These are phyloP conservation scores for Termitomyces titanicus DNA, from an alignment of 768 basidiomycete genomes.

Conservation along the genomic window DNA sequence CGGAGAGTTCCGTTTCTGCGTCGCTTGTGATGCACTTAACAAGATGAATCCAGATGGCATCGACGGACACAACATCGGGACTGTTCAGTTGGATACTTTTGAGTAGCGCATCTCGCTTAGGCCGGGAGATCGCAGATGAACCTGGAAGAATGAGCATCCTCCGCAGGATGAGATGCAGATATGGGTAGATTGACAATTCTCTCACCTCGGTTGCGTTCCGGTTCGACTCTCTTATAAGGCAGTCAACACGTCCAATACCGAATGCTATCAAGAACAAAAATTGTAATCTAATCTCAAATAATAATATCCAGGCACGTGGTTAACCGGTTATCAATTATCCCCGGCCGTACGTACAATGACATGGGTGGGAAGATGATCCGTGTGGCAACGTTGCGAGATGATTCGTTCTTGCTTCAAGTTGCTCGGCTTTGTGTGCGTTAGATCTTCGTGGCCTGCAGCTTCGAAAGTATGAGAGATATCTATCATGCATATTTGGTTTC, in stretches of 20 bases:
- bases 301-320: neutral
- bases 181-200: no score
- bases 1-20: conserved; percentile 44
- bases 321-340: no score
- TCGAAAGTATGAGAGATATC: no score
- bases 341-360: no score
- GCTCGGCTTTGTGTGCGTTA: no score
- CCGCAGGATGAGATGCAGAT: conserved; percentile 3
- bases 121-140: conserved; percentile 67
- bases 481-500: no score
- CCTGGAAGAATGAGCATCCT: conserved; percentile 78
- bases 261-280: conserved; percentile 6
- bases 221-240: neutral
- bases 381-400: no score
- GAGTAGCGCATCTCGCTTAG: conserved; percentile 69
- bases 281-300: conserved; percentile 18
- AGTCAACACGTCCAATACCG: neutral
- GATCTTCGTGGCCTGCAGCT: no score
- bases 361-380: no score
- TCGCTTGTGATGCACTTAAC: conserved; percentile 55
- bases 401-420: neutral
- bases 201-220: conserved; percentile 1
- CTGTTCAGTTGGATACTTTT: conserved; percentile 48
- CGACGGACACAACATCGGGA: conserved; percentile 60
- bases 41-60: conserved; percentile 85